Evolutionary conservation across 2,329 filamentous ascomycete species (phyloP).

Genomic region (Sporothrix humicola): DNA sequence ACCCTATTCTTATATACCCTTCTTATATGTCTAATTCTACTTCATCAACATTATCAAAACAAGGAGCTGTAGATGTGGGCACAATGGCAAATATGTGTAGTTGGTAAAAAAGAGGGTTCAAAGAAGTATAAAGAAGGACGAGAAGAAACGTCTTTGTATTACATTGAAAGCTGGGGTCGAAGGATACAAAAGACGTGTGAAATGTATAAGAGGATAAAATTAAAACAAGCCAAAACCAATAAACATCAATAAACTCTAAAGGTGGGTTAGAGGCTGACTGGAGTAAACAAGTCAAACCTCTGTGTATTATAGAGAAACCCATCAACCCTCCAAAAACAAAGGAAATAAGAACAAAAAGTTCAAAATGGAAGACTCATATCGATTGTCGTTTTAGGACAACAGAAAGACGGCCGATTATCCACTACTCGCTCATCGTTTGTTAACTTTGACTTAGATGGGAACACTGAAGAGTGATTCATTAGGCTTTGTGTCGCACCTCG

Average conservation of each 20-base stretch:
- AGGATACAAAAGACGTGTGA: slow-evolving; percentile 9
- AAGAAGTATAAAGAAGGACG: slow-evolving; percentile 18
- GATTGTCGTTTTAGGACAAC: too few species aligned
- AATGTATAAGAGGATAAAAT: not conserved
- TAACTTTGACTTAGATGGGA: too few species aligned
- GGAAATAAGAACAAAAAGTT: not conserved
- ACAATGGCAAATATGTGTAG: not conserved
- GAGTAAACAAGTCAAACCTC: not conserved
- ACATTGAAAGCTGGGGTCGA: not conserved
- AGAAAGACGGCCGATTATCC: too few species aligned
- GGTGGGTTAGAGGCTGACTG: not conserved
- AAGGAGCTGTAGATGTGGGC: too few species aligned
- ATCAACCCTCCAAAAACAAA: not conserved
- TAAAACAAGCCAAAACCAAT: not conserved
- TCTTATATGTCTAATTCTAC: not conserved
- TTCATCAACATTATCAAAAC: not conserved
- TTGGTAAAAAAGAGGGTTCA: not conserved
- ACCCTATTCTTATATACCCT: not conserved
- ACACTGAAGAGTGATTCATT: too few species aligned
- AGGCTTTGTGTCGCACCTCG: too few species aligned
- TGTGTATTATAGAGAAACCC: slow-evolving; percentile 8
- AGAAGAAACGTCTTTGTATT: not conserved
- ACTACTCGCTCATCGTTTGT: too few species aligned
- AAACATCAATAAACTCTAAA: not conserved
- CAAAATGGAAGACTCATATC: too few species aligned